Conservation (phyloP, 2,329 filamentous ascomycete species). For the Aspergillus thermomutatus region DNA sequence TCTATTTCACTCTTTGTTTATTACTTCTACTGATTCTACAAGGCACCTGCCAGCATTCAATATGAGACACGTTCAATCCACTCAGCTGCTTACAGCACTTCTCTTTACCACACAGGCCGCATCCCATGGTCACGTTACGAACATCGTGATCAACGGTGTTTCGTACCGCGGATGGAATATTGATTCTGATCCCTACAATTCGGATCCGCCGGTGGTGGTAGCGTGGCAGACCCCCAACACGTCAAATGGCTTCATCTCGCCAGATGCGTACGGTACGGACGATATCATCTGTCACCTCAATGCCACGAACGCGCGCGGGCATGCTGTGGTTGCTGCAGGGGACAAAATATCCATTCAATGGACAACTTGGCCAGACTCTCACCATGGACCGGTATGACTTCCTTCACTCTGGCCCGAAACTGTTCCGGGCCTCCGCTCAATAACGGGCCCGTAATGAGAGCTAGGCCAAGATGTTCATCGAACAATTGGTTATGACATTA, state of each 20-base stretch:
- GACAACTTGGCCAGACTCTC: slow-evolving; percentile 61
- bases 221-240: slow-evolving; percentile 53
- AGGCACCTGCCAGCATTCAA: background rate
- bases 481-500: background rate
- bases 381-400: slow-evolving; percentile 51
- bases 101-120: background rate
- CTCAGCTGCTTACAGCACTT: background rate
- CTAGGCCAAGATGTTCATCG: background rate
- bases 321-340: slow-evolving; percentile 57
- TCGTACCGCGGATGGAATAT: slow-evolving; percentile 26
- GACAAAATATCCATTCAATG: slow-evolving; percentile 56
- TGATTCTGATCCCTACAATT: slow-evolving; percentile 25
- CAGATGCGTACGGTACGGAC: slow-evolving; percentile 34
- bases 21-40: background rate
- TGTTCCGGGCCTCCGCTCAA: background rate
- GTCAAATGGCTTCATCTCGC: slow-evolving; percentile 51
- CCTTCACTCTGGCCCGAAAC: background rate
- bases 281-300: slow-evolving; percentile 60
- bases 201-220: slow-evolving; percentile 38
- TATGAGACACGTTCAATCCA: background rate
- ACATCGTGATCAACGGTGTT: slow-evolving; percentile 19
- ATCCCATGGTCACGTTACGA: background rate
- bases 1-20: background rate
- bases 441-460: background rate
- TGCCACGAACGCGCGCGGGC: slow-evolving; percentile 49